Base-by-base conservation (phyloP, 306 rosid species). In the Cucumis hystrix region DNA sequence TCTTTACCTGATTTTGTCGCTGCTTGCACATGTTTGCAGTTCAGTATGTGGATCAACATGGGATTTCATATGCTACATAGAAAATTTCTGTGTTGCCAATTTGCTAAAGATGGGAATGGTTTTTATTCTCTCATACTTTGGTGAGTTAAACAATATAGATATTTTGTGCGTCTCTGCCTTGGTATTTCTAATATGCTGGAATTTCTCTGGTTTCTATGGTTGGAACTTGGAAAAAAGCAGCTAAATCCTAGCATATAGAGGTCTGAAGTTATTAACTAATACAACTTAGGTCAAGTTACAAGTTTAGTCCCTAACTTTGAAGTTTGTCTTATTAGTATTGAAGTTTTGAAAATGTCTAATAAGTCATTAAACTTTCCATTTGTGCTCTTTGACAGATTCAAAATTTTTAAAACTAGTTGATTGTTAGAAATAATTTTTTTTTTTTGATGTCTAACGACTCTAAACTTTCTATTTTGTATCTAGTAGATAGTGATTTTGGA, bases 21-120 rank as follows among this genome's bases (percentile, higher is more conserved):
- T 81, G 52, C 74, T 9, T 16, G 14, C 51, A 54, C 25, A 78
- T 65, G 23, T 51, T 61, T 4, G 47, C 93, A 91, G 92, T 51
- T 85, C 97, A 67, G 82, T 61, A 3, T 91, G 97, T 51, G 87
- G 87, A 79, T 83, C 92, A 70, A 85, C 92, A 78, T 89, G 97
- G 97, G 97, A 89, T 84, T 79, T 91, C 83, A 40, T 82, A 7
- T 89, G 92, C 73, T 87, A 86, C 81, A 82, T 89, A 7, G 89
- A 91, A 63, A 77, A 87, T 23, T 89, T 91, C 54, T 91, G 93
- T 54, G 25, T 91, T 67, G 81, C 89, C 84, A 85, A 91, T 80
- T 76, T 89, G 77, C 80, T 89, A 71, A 87, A 73, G 82, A 79
- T 87, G 78, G 89, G 79, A 67, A 41, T 84, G 87, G 87, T 86